Conservation (phyloP, 257 asterid species). For the Catharanthus roseus region DNA sequence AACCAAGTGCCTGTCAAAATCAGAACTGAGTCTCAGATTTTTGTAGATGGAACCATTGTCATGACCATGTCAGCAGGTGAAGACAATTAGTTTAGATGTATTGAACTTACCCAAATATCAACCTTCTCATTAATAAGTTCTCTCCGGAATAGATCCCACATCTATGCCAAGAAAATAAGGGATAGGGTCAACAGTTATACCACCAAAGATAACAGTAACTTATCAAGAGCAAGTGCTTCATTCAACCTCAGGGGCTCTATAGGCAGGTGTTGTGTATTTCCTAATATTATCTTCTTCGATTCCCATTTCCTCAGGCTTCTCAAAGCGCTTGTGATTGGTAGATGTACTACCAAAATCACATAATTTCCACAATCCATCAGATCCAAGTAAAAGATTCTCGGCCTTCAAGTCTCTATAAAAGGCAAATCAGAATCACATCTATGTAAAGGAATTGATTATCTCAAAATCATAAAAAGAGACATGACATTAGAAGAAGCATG, state of each 20-base stretch:
- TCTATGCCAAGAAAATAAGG: conserved; percentile 54
- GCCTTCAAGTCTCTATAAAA: conserved; percentile 85
- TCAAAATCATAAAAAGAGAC: not conserved
- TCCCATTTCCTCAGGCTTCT: conserved; percentile 98
- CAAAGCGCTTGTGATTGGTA: conserved; percentile 93
- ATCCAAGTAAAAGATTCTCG: conserved; percentile 89
- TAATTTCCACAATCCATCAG: conserved; percentile 94
- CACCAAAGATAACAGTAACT: conserved; percentile 27
- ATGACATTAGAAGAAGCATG: not conserved
- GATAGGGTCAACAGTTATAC: conserved; percentile 39
- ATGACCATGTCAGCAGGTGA: not conserved
- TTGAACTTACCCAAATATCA: conserved; percentile 89
- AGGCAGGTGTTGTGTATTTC: conserved; percentile 97
- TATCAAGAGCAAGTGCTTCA: conserved; percentile 28
- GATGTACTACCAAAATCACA: conserved; percentile 96
- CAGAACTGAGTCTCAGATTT: not conserved
- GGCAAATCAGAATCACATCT: conserved; percentile 22
- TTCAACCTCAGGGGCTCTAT: conserved; percentile 98
- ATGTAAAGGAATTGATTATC: not conserved
- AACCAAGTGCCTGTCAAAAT: conserved; percentile 82
- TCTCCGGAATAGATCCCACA: conserved; percentile 95
- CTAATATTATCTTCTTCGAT: conserved; percentile 95
- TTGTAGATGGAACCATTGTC: not conserved
- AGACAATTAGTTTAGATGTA: not conserved
- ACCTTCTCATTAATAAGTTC: conserved; percentile 90